Percentiles rank a stretch among this genome's conserved stretches.
Conservation (phyloP, 1,139 yeast species). For the Candida sp. region DNA sequence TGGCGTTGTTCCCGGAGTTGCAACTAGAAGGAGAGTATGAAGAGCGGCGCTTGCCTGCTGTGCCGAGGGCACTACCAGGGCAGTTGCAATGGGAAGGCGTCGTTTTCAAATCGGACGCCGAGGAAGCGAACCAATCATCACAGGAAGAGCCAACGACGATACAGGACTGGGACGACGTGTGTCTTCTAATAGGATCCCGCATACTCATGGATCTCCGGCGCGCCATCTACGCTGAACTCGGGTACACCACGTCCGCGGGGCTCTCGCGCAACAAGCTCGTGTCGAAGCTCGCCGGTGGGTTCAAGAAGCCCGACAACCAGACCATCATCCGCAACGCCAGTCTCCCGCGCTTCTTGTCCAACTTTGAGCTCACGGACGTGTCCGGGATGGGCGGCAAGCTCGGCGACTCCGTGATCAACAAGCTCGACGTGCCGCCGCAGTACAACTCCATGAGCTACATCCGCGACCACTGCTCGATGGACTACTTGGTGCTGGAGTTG, state of each 20-base stretch:
- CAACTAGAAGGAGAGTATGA: slow-evolving; percentile 16
- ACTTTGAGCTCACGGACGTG: slow-evolving; percentile 72
- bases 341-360: slow-evolving; percentile 55
- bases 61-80: slow-evolving; percentile 51
- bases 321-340: slow-evolving; percentile 64
- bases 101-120: slow-evolving; percentile 21
- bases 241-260: slow-evolving; percentile 93
- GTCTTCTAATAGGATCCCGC: slow-evolving; percentile 68
- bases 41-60: slow-evolving; percentile 43
- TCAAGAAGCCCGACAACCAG: slow-evolving; percentile 84
- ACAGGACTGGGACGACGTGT: slow-evolving; percentile 86
- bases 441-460: slow-evolving; percentile 47
- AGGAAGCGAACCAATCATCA: slow-evolving; percentile 15
- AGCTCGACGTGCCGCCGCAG: slow-evolving; percentile 48
- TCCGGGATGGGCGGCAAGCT: slow-evolving; percentile 93
- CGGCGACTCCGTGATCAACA: slow-evolving; percentile 63
- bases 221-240: slow-evolving; percentile 55
- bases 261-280: slow-evolving; percentile 74
- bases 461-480: slow-evolving; percentile 45
- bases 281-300: slow-evolving; percentile 92
- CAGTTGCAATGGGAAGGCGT: slow-evolving; percentile 32
- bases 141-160: slow-evolving; percentile 12
- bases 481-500: slow-evolving; percentile 35
- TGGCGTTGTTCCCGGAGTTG: slow-evolving; percentile 31
- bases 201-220: slow-evolving; percentile 57